Base-by-base conservation (phyloP, 78 protist species). In the Mastigamoeba balamuthi region DNA sequence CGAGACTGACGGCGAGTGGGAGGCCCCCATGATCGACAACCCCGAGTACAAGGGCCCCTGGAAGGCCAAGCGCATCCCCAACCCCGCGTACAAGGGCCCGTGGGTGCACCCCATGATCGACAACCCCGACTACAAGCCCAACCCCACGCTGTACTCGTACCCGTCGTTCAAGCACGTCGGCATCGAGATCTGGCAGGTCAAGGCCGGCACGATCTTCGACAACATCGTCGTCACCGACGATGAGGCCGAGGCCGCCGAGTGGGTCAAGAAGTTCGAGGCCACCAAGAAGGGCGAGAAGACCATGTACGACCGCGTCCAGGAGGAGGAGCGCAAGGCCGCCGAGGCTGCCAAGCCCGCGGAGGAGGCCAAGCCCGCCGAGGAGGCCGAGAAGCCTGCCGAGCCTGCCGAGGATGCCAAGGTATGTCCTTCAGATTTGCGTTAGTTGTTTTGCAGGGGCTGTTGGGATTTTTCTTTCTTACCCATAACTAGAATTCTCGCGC, bases 1-100 rank as follows among this genome's bases (percentile, higher is more conserved):
- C 33, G 98, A 95, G 83, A 91, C 87, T 5, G 98, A 95, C 69
- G 99, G 99, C 28, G 98, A 94, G 82, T 97, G 97, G 97, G 98
- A 95, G 88, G 93, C 97, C 36, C 98, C 98, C 72, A 41, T 75
- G 84, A 87, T 94, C 72, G 85, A 84, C 90, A 96, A 96, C 89
- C 99, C 99, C 66, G 95, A 85, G 67, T 91, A 66, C 92, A 85
- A 91, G 88, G 97, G 97, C 67, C 88, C 74, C 66, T 92, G 95
- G 97, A 38, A 37, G 74, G 88, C 97, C 66, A 66, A 72, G 81
- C 79, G 30, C 88, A 94, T 96, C 82, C 72, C 85, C 75, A 96
- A 96, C 91, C 96, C 97, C 53, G 95, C 38, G 9, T 95, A 92
- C 94, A 87, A 91, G 89, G 97, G 97, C 76, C 84, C 75, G 87